These are phyloP conservation scores for Madurella fahalii DNA, from an alignment of 2,329 filamentous ascomycete genomes.

Conservation along the genomic window DNA sequence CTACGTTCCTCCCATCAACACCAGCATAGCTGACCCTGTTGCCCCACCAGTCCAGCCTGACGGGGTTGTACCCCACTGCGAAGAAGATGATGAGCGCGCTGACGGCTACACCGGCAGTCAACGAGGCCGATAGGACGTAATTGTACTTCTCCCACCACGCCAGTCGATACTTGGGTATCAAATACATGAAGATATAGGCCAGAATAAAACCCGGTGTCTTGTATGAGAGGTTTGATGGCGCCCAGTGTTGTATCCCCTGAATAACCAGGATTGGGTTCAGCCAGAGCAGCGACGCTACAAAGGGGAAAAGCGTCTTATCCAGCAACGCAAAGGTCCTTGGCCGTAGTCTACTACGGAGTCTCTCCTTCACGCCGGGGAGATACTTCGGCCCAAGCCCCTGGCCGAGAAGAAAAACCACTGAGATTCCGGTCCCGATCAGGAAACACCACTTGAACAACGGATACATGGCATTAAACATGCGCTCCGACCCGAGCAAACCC, in stretches of 20 bases:
- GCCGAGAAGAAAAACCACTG: conserved; percentile 35
- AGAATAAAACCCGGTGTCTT: conserved; percentile 41
- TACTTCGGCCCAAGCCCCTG: conserved; percentile 35
- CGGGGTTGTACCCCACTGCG: conserved; percentile 37
- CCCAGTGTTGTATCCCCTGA: conserved; percentile 42
- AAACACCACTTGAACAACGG: conserved; percentile 44
- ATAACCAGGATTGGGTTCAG: conserved; percentile 40
- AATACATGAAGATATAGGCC: conserved; percentile 42
- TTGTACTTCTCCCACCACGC: conserved; percentile 47
- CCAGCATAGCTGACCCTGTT: conserved; percentile 40
- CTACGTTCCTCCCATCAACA: conserved; percentile 29
- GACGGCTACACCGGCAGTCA: conserved; percentile 41
- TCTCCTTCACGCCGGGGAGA: conserved; percentile 33
- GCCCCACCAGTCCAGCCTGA: conserved; percentile 42
- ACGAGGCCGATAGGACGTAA: conserved; percentile 41
- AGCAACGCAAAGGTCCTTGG: conserved; percentile 32
- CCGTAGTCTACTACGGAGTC: conserved; percentile 29
- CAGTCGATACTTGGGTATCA: conserved; percentile 35
- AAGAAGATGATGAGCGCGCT: conserved; percentile 43
- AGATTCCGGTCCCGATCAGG: conserved; percentile 36
- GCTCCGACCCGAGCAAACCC: conserved; percentile 34
- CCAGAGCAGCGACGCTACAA: conserved; percentile 38
- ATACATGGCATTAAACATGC: conserved; percentile 41
- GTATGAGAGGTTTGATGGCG: conserved; percentile 40
- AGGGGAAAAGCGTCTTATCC: conserved; percentile 36